Evolutionary conservation across 805 yeast genomes (phyloP), one percentile per base, ranked within the genome.

Genomic region (Hanseniaspora thailandica): DNA sequence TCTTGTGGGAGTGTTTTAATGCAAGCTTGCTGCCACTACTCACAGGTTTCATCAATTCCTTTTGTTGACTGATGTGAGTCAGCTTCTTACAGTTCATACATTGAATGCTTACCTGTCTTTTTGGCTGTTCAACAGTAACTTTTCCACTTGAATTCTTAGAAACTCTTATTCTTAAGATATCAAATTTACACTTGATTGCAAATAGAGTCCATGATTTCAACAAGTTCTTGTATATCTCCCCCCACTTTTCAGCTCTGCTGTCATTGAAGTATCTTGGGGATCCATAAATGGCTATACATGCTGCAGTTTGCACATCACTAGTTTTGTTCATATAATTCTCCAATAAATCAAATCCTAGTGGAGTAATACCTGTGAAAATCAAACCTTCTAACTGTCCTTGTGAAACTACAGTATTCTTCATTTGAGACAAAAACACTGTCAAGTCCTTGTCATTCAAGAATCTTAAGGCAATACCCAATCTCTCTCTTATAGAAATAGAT

Each of bases 371-470:
- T 0, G 97, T 88, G 45, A 90, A 69, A 17, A 89, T 80, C 40
- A 90, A 71, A 1, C 97, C 97, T 66, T 90, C 97, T 31, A 90
- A 71, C 58, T 90, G 96, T 6, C 98, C 98, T 52, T 77, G 72
- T 2, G 69, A 66, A 12, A 86, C 81, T 2, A 86, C 95, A 2
- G 78, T 73, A 9, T 81, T 81, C 0, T 90, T 80, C 0, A 89
- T 72, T 40, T 84, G 68, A 52, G 79, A 77, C 59, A 90, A 70
- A 66, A 86, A 90, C 10, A 78, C 74, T 6, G 82, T 77, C 57
- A 90, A 70, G 58, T 85, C 96, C 45, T 78, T 74, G 63, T 88
- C 96, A 1, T 89, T 79, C 33, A 90, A 69, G 60, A 86, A 90
- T 47, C 96, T 72, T 23, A 90, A 70, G 0, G 97, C 97, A 26